phyloP scores from a whole-genome alignment of 1,284 basidiomycete species.

The Gastroboletus turbinatus region DNA sequence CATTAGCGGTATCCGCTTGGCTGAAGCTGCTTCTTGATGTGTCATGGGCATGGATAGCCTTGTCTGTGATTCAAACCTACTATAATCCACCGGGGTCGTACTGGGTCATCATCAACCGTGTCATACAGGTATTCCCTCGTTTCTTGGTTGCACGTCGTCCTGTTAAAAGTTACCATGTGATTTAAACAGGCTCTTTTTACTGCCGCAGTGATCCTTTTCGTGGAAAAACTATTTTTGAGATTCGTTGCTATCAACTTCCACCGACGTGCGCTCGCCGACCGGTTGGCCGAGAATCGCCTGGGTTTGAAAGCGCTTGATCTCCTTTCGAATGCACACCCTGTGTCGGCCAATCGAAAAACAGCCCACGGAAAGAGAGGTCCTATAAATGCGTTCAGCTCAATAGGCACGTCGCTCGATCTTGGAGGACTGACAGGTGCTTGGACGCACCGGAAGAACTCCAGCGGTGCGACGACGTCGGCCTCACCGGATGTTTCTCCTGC shows the following conservation, averaged over 20 bases:
- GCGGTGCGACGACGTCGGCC: conserved; percentile 6
- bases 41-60: conserved; percentile 68
- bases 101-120: conserved; percentile 66
- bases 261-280: conserved; percentile 69
- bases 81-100: conserved; percentile 62
- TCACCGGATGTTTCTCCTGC: not conserved
- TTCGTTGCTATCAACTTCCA: conserved; percentile 81
- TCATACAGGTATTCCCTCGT: conserved; percentile 56
- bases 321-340: conserved; percentile 61
- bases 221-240: conserved; percentile 70
- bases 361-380: conserved; percentile 39
- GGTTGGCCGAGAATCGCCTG: conserved; percentile 65
- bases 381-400: conserved; percentile 30
- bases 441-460: conserved; percentile 31
- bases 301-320: conserved; percentile 68
- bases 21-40: conserved; percentile 65
- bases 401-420: conserved; percentile 34
- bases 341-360: conserved; percentile 30
- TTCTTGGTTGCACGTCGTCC: not conserved
- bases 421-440: conserved; percentile 22
- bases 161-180: conserved; percentile 1
- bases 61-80: conserved; percentile 58
- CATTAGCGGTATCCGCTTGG: conserved; percentile 70
- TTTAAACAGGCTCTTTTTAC: conserved; percentile 60
- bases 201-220: conserved; percentile 58